Evolutionary conservation across 148 eudicot genomes (phyloP), one percentile per base, ranked within the genome.

Genomic region (Silene conica): DNA sequence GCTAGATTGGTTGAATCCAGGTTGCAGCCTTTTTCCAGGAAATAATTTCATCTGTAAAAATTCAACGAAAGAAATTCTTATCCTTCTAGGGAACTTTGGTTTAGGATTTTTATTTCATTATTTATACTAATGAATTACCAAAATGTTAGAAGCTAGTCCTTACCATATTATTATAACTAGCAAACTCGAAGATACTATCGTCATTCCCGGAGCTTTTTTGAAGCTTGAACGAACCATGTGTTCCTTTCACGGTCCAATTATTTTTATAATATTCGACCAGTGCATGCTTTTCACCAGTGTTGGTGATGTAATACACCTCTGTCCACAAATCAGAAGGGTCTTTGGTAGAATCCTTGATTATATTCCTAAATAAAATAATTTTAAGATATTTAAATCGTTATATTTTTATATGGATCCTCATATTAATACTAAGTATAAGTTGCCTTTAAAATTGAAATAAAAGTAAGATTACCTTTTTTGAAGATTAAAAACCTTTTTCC

Each of bases 151-250:
- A 2, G 28, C 28, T 26, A 26, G 3, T 16, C 25, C 8, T 43
- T 67, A 67, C 70, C 14, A 67, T 67, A 28, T 67, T 41, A 23
- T 62, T 79, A 57, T 19, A 67, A 43, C 70, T 28, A 43, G 12
- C 26, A 45, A 41, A 25, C 26, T 19, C 50, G 21, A 67, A 9
- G 54, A 67, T 16, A 19, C 55, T 67, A n/a, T 43, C 45, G 55
- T 67, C 70, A 21, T 67, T 12, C 4, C 25, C 28, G 3, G 70
- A 19, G 46, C 19, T 41, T 23, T 67, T 67, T 67, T 43, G 54
- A 67, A 67, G 26, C 55, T 67, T 67, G 54, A 67, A 67, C 26
- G 54, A 19, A 13, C 55, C 70, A 45, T 41, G 52, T 13, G 25
- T 19, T 67, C 70, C 70, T n/a, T 67, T 67, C 4, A 67, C 26